phyloP scores from a whole-genome alignment of 805 yeast species.

The Metschnikowia baotianmanensis region DNA sequence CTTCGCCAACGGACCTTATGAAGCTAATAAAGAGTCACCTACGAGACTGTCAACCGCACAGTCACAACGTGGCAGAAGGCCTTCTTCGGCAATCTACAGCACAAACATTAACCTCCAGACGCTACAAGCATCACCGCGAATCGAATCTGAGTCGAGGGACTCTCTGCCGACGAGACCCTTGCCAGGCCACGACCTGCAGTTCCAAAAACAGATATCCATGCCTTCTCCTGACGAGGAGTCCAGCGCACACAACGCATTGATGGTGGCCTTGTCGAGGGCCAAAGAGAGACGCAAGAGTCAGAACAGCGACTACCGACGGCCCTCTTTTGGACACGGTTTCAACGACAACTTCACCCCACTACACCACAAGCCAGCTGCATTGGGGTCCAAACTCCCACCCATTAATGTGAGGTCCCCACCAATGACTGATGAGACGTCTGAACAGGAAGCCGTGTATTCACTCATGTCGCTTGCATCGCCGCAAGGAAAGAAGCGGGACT shows the following conservation, averaged over 20 bases:
- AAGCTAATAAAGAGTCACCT: conserved; percentile 17
- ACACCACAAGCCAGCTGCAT: conserved; percentile 1
- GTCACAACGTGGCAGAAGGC: conserved; percentile 10
- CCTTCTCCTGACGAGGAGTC: conserved; percentile 40
- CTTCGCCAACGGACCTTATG: conserved; percentile 30
- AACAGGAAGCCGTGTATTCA: conserved; percentile 56
- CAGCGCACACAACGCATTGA: conserved; percentile 46
- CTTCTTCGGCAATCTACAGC: conserved; percentile 23
- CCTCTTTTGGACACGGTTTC: conserved; percentile 11
- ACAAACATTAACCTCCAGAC: conserved; percentile 40
- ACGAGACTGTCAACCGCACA: conserved; percentile 21
- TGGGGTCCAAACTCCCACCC: conserved; percentile 15
- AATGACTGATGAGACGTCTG: conserved; percentile 29
- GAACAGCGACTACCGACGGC: conserved; percentile 12
- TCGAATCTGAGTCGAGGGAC: conserved; percentile 1
- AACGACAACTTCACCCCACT: conserved; percentile 7
- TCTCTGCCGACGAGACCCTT: background rate
- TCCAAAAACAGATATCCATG: conserved; percentile 9
- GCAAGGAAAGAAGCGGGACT: conserved; percentile 28
- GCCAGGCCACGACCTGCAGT: background rate
- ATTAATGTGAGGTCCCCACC: conserved; percentile 13
- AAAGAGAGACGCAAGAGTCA: conserved; percentile 17
- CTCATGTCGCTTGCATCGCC: conserved; percentile 57
- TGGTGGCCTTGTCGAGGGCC: conserved; percentile 37
- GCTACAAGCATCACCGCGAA: conserved; percentile 33